Evolutionary conservation across 2,329 filamentous ascomycete species (phyloP).

Genomic region (Neofusicoccum cordaticola): DNA sequence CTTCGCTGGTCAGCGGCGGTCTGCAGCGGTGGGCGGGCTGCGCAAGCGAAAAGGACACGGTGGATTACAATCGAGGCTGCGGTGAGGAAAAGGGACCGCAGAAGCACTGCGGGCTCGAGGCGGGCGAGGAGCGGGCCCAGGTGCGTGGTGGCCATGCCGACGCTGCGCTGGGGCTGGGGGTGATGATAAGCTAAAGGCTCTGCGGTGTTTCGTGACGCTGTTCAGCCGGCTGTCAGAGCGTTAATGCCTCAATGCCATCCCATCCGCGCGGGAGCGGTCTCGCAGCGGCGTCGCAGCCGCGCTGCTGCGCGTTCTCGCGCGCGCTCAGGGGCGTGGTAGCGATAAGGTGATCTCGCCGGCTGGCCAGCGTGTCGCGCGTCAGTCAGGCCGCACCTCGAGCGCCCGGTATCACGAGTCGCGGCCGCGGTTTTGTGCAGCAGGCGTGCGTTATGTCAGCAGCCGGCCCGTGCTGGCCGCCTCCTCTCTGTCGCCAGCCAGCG

Average conservation of each 20-base stretch:
- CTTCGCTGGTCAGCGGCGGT: slow-evolving; percentile 34
- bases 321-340: slow-evolving; percentile 9
- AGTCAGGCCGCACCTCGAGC: slow-evolving; percentile 1
- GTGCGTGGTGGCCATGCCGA: slow-evolving; percentile 10
- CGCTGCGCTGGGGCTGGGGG: slow-evolving; percentile 8
- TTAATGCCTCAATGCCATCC: slow-evolving; percentile 13
- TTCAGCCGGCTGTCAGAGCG: slow-evolving; percentile 7
- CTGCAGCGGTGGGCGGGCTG: slow-evolving; percentile 16
- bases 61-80: slow-evolving; percentile 39
- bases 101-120: slow-evolving; percentile 23
- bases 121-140: slow-evolving; percentile 11
- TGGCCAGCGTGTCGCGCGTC: slow-evolving; percentile 10
- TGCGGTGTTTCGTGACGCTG: slow-evolving; percentile 13
- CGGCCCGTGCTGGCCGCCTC: slow-evolving; percentile 13
- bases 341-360: slow-evolving; percentile 10
- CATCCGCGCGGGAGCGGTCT: background rate
- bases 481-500: slow-evolving; percentile 10
- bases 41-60: slow-evolving; percentile 24
- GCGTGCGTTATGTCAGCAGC: slow-evolving; percentile 6
- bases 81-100: slow-evolving; percentile 38
- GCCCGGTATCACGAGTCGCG: slow-evolving; percentile 12
- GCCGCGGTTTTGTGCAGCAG: background rate
- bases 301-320: background rate
- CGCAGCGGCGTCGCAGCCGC: background rate
- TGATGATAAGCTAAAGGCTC: slow-evolving; percentile 16